Base-by-base conservation (phyloP, 257 asterid species). In the Misopates orontium region DNA sequence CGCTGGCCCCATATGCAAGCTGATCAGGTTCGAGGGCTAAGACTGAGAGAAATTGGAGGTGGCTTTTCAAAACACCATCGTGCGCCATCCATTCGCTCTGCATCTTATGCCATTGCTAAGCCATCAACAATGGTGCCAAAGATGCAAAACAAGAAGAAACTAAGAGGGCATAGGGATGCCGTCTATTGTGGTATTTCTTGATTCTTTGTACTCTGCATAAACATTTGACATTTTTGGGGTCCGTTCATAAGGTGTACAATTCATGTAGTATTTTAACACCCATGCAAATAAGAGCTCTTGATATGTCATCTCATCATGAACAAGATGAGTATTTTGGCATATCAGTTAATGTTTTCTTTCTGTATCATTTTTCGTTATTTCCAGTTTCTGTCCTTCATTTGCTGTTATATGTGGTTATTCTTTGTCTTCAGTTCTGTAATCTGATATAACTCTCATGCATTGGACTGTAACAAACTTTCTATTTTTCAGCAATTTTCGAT, bases 1-100 rank as follows among this genome's bases (percentile, higher is more conserved):
- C 87, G 92, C 44, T 93, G 99, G 99, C 99, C 99, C 78, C 99
- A 93, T 81, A 84, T 84, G 88, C 88, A 76, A 73, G 92, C 96
- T 24, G 96, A 86, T 80, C 97, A 90, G 83, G 95, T 90, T 67
- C 92, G 86, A 73, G 99, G 97, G 71, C 88, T 93, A 71, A 80
- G 88, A 58, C 84, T 93, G 75, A 86, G 99, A 73, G 99, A 93
- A 85, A 86, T 86, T 65, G 99, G 97, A 71, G 99, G 99, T 56
- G 99, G 99, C 73, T 93, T 93, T 77, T 68, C 99, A 52, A 93
- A 79, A 71, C 96, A 93, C 71, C 95, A 93, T 57, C 91, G 99
- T 8, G 95, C 95, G 73, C 97, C 99, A 65, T 90, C 99, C 63
- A 83, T 79, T 66, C 96, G 94, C 48, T 84, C 77, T 75, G 90